A percentile compares a stretch with the other conserved stretches of the same genome.
Evolutionary conservation across 768 basidiomycete genomes (phyloP).

Genomic region (Holtermannia corniformis): DNA sequence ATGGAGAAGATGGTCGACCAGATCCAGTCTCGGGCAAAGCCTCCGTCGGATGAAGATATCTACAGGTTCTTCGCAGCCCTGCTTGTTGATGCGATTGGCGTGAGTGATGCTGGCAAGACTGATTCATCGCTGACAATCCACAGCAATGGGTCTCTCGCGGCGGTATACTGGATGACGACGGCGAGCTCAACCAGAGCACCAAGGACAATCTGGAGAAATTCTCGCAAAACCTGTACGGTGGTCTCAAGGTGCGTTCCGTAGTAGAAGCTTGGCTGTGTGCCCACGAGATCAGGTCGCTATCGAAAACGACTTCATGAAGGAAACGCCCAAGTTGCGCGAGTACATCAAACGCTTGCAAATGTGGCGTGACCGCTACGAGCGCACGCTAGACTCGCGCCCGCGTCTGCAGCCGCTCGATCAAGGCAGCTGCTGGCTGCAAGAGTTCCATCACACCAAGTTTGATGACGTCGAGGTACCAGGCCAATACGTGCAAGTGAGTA

Average conservation of each 20-base stretch:
- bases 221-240: constrained; percentile 39
- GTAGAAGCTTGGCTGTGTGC: neutral
- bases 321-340: constrained; percentile 69
- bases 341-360: constrained; percentile 81
- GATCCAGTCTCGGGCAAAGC: constrained; percentile 79
- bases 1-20: constrained; percentile 97
- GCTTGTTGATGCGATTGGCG: constrained; percentile 75
- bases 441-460: constrained; percentile 95
- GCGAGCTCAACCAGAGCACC: constrained; percentile 35
- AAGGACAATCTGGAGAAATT: constrained; percentile 43
- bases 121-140: constrained; percentile 7
- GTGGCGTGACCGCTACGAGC: constrained; percentile 89
- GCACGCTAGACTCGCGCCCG: constrained; percentile 68
- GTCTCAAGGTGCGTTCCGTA: constrained; percentile 29
- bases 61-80: constrained; percentile 83
- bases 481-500: constrained; percentile 82
- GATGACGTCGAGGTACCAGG: constrained; percentile 99
- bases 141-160: constrained; percentile 43
- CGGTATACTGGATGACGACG: constrained; percentile 40
- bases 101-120: constrained; percentile 37
- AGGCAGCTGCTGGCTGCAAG: constrained; percentile 83
- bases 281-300: constrained; percentile 59
- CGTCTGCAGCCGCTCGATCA: constrained; percentile 74
- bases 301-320: constrained; percentile 77
- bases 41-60: constrained; percentile 80